A percentile compares a stretch with the other conserved stretches of the same genome.
Conservation (phyloP, 1,284 basidiomycete genomes). For the Fomitiporia mediterranea region DNA sequence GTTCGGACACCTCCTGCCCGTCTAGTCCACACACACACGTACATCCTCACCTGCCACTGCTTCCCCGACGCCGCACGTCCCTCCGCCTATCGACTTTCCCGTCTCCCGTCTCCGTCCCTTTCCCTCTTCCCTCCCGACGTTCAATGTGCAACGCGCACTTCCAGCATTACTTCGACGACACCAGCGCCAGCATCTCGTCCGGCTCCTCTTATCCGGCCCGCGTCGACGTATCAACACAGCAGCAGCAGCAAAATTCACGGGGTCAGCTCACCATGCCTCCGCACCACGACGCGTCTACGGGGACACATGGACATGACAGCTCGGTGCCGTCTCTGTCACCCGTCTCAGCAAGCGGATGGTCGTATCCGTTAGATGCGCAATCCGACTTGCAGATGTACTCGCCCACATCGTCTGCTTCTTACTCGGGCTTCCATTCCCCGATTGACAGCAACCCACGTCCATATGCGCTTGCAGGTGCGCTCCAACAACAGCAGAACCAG, state of each 20-base stretch:
- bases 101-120: neutral
- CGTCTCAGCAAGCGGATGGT: neutral
- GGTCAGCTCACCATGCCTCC: neutral
- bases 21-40: no score
- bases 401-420: conserved; percentile 1
- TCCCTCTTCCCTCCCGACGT: neutral
- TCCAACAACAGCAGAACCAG: conserved; percentile 8
- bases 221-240: neutral
- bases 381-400: conserved; percentile 10
- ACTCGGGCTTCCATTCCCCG: conserved; percentile 9
- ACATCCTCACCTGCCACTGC: neutral
- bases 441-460: conserved; percentile 9
- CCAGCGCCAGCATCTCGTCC: no score
- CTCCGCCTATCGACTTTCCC: no score
- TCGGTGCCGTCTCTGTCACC: neutral
- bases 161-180: conserved; percentile 8
- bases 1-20: neutral
- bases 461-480: conserved; percentile 17
- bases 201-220: conserved; percentile 3
- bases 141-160: conserved; percentile 14
- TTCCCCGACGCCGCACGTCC: neutral
- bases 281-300: neutral
- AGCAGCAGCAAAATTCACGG: neutral
- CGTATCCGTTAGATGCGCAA: conserved; percentile 1
- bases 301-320: neutral